Evolutionary conservation across 805 yeast genomes (phyloP), one percentile per base, ranked within the genome.

Genomic region (Ogataea methanolica): DNA sequence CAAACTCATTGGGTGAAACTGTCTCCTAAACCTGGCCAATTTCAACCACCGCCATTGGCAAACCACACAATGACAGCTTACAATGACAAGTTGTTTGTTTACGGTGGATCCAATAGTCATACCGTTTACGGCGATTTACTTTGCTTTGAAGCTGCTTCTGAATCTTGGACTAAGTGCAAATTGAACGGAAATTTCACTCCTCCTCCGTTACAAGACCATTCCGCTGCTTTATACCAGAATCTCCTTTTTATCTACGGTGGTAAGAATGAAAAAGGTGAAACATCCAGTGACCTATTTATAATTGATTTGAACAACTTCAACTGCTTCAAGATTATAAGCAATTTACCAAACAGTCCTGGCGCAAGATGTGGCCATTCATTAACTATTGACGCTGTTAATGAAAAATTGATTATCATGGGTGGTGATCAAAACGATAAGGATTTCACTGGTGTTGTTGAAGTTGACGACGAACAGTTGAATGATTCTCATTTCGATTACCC

Each of bases 331-430:
- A 59, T 71, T 2, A 73, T 70, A 56, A 70, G 71, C 38, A 66
- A 69, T 63, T 76, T 65, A 55, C 75, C 62, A 8, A 67, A 69
- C 38, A 71, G 75, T 36, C 96, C 97, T 1, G 87, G 91, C 40
- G 81, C 94, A 14, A 79, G 97, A 57, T 87, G 92, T 52, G 98
- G 98, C 9, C 99, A 94, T 67, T 81, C 96, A 7, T 70, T 92
- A 68, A 82, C 97, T 1, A 83, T 80, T 45, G 65, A 86, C 47
- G 72, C 83, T 42, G 78, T 74, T 23, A 79, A 79, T 51, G 80
- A 88, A 59, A 87, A 83, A 66, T 60, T 92, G 34, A 62, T 91
- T 12, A 79, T 92, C 15, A 83, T 95, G 87, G 99, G 99, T 39
- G 98, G 99, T 49, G 96, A 89, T 65, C 78, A 82, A 55, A 77